A percentile compares a stretch with the other conserved stretches of the same genome.
phyloP scores from a whole-genome alignment of 2,329 filamentous ascomycete species.

The Didymella pinodella region DNA sequence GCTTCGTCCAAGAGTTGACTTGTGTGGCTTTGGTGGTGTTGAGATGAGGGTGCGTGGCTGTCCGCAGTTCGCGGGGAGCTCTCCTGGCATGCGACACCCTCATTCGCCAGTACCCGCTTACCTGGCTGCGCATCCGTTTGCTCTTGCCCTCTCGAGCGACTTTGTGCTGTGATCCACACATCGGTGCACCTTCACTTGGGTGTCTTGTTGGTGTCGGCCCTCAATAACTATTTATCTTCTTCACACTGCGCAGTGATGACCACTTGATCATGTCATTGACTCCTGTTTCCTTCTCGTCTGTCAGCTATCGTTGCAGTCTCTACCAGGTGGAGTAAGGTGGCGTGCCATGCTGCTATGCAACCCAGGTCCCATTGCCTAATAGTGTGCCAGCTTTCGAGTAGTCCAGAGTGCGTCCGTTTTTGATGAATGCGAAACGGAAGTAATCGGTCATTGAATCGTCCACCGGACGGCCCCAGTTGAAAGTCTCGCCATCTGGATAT shows the following conservation, averaged over 20 bases:
- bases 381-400: constrained; percentile 43
- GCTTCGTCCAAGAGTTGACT: neutral
- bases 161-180: neutral
- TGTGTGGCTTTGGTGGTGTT: neutral
- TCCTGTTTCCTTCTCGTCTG: neutral
- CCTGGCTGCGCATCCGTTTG: constrained; percentile 6
- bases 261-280: neutral
- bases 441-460: constrained; percentile 41
- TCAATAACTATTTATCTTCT: neutral
- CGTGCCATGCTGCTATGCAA: neutral
- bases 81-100: neutral
- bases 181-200: neutral
- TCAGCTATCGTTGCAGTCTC: too few relatives aligned
- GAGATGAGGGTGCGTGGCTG: neutral
- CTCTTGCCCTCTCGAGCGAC: neutral
- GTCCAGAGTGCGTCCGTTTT: constrained; percentile 38
- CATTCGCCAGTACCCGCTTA: neutral
- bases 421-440: constrained; percentile 48
- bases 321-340: neutral
- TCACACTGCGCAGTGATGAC: neutral
- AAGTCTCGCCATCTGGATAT: constrained; percentile 21
- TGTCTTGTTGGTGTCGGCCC: neutral
- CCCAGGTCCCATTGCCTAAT: constrained; percentile 43
- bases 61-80: neutral
- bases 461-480: constrained; percentile 54